Evolutionary conservation across 495 filamentous ascomycete genomes (phyloP).

Genomic region (Lophiotrema nucula): DNA sequence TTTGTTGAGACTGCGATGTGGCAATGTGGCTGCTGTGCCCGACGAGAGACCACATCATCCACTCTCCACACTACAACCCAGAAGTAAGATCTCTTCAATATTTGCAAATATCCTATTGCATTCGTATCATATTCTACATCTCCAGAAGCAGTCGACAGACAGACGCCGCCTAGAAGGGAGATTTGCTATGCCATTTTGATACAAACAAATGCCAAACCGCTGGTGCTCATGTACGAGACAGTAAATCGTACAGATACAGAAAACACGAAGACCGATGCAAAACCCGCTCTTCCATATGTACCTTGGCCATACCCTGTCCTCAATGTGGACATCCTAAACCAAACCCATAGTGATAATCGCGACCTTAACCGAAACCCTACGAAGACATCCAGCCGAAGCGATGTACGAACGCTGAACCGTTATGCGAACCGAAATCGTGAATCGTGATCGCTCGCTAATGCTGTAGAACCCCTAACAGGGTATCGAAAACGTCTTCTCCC

Average conservation of each 20-base stretch:
- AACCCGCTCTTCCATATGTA: not conserved
- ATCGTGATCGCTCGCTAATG: too few relatives aligned
- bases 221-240: not conserved
- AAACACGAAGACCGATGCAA: not conserved
- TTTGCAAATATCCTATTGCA: not conserved
- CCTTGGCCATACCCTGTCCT: not conserved
- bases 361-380: not conserved
- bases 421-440: too few relatives aligned
- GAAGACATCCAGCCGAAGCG: not conserved
- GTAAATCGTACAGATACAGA: not conserved
- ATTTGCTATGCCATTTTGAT: not conserved
- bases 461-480: conserved; percentile 13
- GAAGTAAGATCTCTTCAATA: not conserved
- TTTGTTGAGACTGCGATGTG: too few relatives aligned
- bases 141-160: not conserved
- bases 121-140: not conserved
- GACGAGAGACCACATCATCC: too few relatives aligned
- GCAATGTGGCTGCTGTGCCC: too few relatives aligned
- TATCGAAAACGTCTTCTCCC: conserved; percentile 24
- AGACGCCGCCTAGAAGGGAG: not conserved
- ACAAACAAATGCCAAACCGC: not conserved
- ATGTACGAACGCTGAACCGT: too few relatives aligned
- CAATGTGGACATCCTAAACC: not conserved
- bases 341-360: not conserved
- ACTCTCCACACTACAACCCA: too few relatives aligned